Base-by-base conservation (phyloP, 2,329 filamentous ascomycete species). In the Esteya vermicola region DNA sequence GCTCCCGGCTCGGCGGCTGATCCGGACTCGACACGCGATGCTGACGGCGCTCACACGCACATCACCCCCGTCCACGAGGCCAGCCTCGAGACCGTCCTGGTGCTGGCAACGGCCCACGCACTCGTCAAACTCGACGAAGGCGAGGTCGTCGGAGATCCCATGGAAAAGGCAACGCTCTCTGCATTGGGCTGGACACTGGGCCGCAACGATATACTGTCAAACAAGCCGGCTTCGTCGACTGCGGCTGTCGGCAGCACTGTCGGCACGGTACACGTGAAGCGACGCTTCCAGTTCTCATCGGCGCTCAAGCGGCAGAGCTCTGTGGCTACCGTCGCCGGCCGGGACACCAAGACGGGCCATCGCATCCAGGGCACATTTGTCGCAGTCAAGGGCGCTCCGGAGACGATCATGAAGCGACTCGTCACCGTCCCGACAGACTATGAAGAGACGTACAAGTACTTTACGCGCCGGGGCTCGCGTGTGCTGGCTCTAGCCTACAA, bases 371-470 rank as follows among this genome's bases (percentile, higher is more conserved):
- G 83, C 46, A 95, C 91, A 0, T 94, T 98, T 55, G 89, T 86
- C 40, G 85, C 79, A 57, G 91, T 96, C 48, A 98, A 98, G 65
- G 91, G 91, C 56, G 91, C 91, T 8, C 91, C 91, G 1, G 91
- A 98, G 64, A 98, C 91, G 0, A 95, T 98, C 52, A 78, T 85
- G 59, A 88, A 83, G 55, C 95, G 95, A 83, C 70, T 98, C 45
- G 71, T 85, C 27, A 71, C 80, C 26, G 74, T 85, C 9, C 91
- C 91, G 8, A 69, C 76, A 2, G 77, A 93, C 55, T 98, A 98
- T 54, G 91, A 98, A 57, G 91, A 96, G 62, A 98, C 91, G 0
- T 98, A 78, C 73, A 98, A 96, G 61, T 85, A 94, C 63, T 98
- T 96, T 54, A 96, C 89, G 40, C 78, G 91, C 47, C 93, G 93